phyloP scores from a whole-genome alignment of 2,329 filamentous ascomycete genomes.

The Orbilia javanica region DNA sequence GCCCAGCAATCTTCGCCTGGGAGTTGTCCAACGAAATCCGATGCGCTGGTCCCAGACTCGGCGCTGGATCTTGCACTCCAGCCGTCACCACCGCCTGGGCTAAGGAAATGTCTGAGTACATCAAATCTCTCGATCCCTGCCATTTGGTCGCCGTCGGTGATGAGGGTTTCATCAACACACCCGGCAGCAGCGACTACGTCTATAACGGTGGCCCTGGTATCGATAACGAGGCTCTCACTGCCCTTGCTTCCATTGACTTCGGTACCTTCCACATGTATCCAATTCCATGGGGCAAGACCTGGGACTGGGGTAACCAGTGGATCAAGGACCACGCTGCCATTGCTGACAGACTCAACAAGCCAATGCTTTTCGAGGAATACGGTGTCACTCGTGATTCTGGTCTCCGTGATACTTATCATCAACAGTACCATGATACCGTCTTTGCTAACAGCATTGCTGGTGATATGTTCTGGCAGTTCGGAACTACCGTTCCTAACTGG shows the following conservation, averaged over 20 bases:
- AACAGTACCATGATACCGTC: conserved; percentile 59
- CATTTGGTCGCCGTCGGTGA: conserved; percentile 72
- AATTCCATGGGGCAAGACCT: conserved; percentile 65
- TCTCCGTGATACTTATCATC: conserved; percentile 56
- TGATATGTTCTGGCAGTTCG: conserved; percentile 61
- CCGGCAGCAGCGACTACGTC: conserved; percentile 65
- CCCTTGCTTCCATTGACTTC: conserved; percentile 69
- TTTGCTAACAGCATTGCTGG: conserved; percentile 59
- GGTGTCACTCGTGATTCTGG: conserved; percentile 59
- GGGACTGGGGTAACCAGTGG: conserved; percentile 68
- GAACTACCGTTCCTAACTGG: conserved; percentile 59
- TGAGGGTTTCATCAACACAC: conserved; percentile 67
- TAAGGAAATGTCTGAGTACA: conserved; percentile 70
- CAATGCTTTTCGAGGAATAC: conserved; percentile 60
- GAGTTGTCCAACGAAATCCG: conserved; percentile 75
- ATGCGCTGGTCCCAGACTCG: conserved; percentile 68
- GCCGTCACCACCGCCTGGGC: conserved; percentile 68
- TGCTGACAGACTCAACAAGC: conserved; percentile 64
- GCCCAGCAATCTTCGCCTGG: conserved; percentile 75
- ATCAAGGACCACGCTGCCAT: conserved; percentile 67
- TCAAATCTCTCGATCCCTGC: conserved; percentile 70
- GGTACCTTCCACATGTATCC: conserved; percentile 71
- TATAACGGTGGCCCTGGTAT: conserved; percentile 69
- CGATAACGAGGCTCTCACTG: conserved; percentile 69
- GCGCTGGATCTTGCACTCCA: conserved; percentile 66